Evolutionary conservation across 1,284 basidiomycete species (phyloP).

Genomic region (Psilocybe mexicana): DNA sequence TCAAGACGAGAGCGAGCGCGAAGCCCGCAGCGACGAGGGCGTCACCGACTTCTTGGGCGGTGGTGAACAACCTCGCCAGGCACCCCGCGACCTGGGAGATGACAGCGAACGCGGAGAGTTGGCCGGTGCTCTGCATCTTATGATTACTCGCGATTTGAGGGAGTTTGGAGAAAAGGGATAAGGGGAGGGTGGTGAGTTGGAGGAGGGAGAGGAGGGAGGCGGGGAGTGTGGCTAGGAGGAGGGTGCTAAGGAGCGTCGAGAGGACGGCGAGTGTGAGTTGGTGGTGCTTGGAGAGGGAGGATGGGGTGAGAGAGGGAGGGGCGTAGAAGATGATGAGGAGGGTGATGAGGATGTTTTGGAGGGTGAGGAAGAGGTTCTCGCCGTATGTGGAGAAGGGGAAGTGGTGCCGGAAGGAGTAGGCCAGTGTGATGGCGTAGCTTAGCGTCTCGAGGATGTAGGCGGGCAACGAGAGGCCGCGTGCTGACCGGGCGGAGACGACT

Average conservation of each 20-base stretch:
- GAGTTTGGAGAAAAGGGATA: conserved; percentile 84
- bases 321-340: conserved; percentile 75
- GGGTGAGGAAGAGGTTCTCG: conserved; percentile 86
- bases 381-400: conserved; percentile 97
- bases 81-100: conserved; percentile 83
- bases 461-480: conserved; percentile 80
- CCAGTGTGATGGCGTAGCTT: conserved; percentile 83
- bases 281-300: conserved; percentile 21
- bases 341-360: conserved; percentile 84
- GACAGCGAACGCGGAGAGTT: conserved; percentile 88
- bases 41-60: conserved; percentile 84
- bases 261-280: conserved; percentile 42
- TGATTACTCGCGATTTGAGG: conserved; percentile 85
- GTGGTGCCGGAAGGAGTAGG: conserved; percentile 81
- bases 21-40: conserved; percentile 78
- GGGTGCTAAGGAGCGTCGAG: conserved; percentile 28
- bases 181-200: conserved; percentile 80
- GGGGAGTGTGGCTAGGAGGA: conserved; percentile 61
- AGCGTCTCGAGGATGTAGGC: conserved; percentile 85
- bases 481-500: conserved; percentile 70
- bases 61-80: conserved; percentile 88
- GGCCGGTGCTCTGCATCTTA: conserved; percentile 76
- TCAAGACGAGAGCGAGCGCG: conserved; percentile 75
- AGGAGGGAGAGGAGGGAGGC: conserved; percentile 57
- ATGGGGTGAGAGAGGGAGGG: conserved; percentile 34